phyloP scores from a whole-genome alignment of 2,329 filamentous ascomycete genomes.

The Trichoderma arundinaceum region DNA sequence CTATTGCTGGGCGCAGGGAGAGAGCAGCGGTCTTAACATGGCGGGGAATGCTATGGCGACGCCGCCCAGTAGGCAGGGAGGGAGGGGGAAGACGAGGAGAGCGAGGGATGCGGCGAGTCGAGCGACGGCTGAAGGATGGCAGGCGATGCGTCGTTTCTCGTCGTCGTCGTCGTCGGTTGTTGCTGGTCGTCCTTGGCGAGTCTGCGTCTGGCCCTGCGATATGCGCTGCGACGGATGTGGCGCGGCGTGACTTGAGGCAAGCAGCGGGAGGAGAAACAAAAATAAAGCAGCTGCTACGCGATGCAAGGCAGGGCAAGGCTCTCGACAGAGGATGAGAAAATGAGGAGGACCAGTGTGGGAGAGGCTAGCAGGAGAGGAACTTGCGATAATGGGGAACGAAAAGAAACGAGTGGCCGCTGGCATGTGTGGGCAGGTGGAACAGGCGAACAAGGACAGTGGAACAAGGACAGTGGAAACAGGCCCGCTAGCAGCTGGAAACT shows the following conservation, averaged over 20 bases:
- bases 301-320: slow-evolving; percentile 26
- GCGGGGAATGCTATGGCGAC: slow-evolving; percentile 33
- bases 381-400: slow-evolving; percentile 30
- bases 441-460: slow-evolving; percentile 14
- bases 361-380: slow-evolving; percentile 2
- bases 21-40: slow-evolving; percentile 42
- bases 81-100: background rate
- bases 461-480: background rate
- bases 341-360: slow-evolving; percentile 6
- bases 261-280: background rate
- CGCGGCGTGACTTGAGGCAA: background rate
- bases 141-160: too few species aligned
- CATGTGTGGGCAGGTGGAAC: background rate
- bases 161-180: background rate
- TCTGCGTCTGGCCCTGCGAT: too few species aligned
- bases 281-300: slow-evolving; percentile 11
- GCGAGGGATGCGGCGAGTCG: background rate
- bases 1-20: slow-evolving; percentile 41
- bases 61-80: slow-evolving; percentile 20
- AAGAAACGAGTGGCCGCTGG: background rate
- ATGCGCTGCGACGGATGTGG: slow-evolving; percentile 5
- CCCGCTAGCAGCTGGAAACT: slow-evolving; percentile 4
- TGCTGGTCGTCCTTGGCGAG: slow-evolving; percentile 6
- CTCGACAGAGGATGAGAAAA: slow-evolving; percentile 23
- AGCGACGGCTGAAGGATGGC: background rate